These are phyloP conservation scores for Lachnellula occidentalis DNA, from an alignment of 2,329 filamentous ascomycete species.

Conservation along the genomic window DNA sequence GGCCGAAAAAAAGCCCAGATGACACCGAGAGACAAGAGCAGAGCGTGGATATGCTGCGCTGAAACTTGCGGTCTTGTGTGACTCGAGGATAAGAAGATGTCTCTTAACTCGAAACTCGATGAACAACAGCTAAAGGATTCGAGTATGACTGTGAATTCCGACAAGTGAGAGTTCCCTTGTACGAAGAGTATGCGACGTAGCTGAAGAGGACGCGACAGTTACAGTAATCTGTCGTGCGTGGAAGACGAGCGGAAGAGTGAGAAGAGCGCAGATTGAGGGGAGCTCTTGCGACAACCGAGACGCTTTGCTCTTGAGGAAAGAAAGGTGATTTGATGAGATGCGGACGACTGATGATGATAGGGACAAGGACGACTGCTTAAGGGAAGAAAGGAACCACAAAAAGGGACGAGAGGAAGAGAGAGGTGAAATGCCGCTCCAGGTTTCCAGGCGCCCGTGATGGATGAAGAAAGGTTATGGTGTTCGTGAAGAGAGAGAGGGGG, in stretches of 20 bases:
- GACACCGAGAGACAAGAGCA: constrained; percentile 18
- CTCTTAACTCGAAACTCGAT: constrained; percentile 24
- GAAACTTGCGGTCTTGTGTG: constrained; percentile 22
- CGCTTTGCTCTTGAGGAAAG: constrained; percentile 18
- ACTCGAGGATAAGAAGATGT: constrained; percentile 29
- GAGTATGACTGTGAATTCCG: constrained; percentile 22
- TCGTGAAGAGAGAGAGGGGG: constrained; percentile 8
- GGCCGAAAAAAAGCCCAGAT: constrained; percentile 16
- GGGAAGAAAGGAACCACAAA: constrained; percentile 27
- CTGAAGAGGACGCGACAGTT: constrained; percentile 25
- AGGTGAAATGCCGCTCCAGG: constrained; percentile 30
- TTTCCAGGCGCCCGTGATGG: constrained; percentile 28
- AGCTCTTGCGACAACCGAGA: constrained; percentile 21
- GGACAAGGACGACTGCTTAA: constrained; percentile 16
- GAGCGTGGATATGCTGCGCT: constrained; percentile 18
- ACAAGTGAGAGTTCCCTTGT: constrained; percentile 25
- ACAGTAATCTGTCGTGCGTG: constrained; percentile 18
- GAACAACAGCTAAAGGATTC: constrained; percentile 25
- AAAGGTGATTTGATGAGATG: constrained; percentile 15
- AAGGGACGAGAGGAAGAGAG: constrained; percentile 29
- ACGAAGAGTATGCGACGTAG: constrained; percentile 18
- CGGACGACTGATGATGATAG: constrained; percentile 18
- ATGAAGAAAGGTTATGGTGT: constrained; percentile 17
- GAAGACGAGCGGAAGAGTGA: constrained; percentile 17
- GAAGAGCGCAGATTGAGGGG: constrained; percentile 11